Conservation (phyloP, 1,139 yeast species). For the Ogataea hybrid region DNA sequence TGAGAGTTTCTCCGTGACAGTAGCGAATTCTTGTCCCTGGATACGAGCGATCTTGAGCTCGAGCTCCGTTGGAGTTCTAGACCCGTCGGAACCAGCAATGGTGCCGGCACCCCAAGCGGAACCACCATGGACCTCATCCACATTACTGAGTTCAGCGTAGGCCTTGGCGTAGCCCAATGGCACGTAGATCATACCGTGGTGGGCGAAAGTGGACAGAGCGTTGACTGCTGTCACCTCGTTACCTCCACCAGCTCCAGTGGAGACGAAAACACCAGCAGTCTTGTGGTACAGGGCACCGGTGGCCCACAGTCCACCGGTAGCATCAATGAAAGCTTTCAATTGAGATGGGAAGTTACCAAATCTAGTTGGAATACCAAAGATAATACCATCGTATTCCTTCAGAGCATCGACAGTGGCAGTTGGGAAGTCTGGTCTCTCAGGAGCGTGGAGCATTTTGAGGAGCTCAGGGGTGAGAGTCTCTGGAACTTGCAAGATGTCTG, state of each 20-base stretch:
- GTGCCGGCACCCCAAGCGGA: constrained; percentile 92
- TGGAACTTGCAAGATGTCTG: constrained; percentile 72
- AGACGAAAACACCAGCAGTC: constrained; percentile 70
- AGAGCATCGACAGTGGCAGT: constrained; percentile 62
- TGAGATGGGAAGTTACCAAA: constrained; percentile 82
- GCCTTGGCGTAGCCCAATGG: constrained; percentile 77
- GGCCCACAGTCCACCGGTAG: constrained; percentile 84
- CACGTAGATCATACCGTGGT: constrained; percentile 76
- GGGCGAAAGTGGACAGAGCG: constrained; percentile 65
- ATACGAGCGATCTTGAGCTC: constrained; percentile 61
- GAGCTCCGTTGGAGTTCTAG: constrained; percentile 64
- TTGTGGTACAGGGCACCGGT: constrained; percentile 72
- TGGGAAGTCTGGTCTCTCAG: constrained; percentile 67
- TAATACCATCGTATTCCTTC: constrained; percentile 65
- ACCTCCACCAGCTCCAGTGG: constrained; percentile 87
- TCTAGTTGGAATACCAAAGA: constrained; percentile 84
- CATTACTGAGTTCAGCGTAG: constrained; percentile 55
- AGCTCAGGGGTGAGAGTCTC: constrained; percentile 74
- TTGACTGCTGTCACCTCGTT: constrained; percentile 71
- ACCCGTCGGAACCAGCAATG: constrained; percentile 75
- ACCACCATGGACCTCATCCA: constrained; percentile 76
- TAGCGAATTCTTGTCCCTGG: constrained; percentile 67
- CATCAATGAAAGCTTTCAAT: constrained; percentile 78
- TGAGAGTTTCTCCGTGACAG: constrained; percentile 28
- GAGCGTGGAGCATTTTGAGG: constrained; percentile 60